Evolutionary conservation across 306 rosid genomes (phyloP).

Genomic region (Castanopsis chinensis): DNA sequence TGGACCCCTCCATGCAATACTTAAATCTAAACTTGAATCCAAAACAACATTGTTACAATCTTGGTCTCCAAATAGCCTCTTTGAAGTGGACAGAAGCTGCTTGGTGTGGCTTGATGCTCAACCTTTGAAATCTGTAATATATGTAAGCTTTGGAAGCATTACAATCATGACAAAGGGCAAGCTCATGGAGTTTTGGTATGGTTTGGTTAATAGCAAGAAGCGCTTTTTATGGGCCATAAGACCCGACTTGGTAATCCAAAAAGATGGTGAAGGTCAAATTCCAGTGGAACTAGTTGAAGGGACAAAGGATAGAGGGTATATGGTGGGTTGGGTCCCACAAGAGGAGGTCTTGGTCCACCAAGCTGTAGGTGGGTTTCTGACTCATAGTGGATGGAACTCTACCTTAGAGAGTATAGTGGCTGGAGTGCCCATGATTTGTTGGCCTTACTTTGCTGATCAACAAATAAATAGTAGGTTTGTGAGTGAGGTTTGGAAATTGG

Average conservation of each 20-base stretch:
- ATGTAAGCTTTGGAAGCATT: slow-evolving; percentile 48
- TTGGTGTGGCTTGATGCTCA: slow-evolving; percentile 39
- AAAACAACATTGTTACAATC: neutral
- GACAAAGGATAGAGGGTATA: too few species aligned
- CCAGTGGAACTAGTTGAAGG: too few species aligned
- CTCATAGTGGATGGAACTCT: slow-evolving; percentile 21
- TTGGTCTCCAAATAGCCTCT: neutral
- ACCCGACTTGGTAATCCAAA: slow-evolving; percentile 9
- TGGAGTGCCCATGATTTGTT: slow-evolving; percentile 28
- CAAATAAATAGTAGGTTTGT: slow-evolving; percentile 29
- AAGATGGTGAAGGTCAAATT: neutral
- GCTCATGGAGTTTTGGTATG: slow-evolving; percentile 43
- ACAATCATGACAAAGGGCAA: neutral
- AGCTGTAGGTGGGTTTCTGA: slow-evolving; percentile 35
- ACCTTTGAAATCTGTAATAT: slow-evolving; percentile 32
- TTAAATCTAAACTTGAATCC: slow-evolving; percentile 1
- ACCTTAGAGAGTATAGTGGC: neutral
- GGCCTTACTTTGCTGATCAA: slow-evolving; percentile 32
- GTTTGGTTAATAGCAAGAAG: slow-evolving; percentile 32
- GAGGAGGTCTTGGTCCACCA: slow-evolving; percentile 2
- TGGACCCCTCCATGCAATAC: slow-evolving; percentile 38
- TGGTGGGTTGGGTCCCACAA: too few species aligned
- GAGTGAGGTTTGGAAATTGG: slow-evolving; percentile 36
- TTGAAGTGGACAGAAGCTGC: slow-evolving; percentile 29
- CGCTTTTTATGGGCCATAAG: slow-evolving; percentile 44